Base-by-base conservation (phyloP, 768 basidiomycete species). In the Serpula lacrymans region DNA sequence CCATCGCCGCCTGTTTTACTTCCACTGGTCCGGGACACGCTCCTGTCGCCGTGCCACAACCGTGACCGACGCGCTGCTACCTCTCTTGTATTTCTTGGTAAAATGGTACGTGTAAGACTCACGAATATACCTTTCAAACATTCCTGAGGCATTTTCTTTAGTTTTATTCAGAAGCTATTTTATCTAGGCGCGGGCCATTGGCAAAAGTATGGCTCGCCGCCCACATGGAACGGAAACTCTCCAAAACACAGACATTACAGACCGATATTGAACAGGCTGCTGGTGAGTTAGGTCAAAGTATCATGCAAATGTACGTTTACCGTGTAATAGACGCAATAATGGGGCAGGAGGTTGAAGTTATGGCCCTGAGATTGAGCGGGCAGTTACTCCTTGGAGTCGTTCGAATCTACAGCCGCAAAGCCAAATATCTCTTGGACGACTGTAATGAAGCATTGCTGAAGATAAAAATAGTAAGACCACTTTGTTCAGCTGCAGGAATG, bases 161-260 rank as follows among this genome's bases (percentile, higher is more conserved):
- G 89, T 93, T 93, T 63, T 94, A 90, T 60, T 92, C 91, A 36
- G 92, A 96, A 60, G 84, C 90, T 25, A 91, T 98, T 63, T 76
- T 96, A 50, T 90, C 91, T 33, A 85, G 92, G 53, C 84, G 91
- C 41, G 94, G 95, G 31, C 90, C 95, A 3, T 72, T 99, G 27
- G 95, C 92, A 25, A 90, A 85, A 69, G 92, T 99, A 72, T 99
- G 96, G 96, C 84, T 99, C 39, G 94, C 95, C 29, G 95, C 96
- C 2, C 95, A 97, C 74, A 93, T 95, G 83, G 93, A 97, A 65
- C 82, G 91, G 56, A 97, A 97, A 70, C 82, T 99, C 55, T 92
- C 89, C 52, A 99, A 98, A 66, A 82, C 85, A 20, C 91, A 95
- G 62, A 92, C 95, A 1, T 68, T 96, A 2, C 88, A 93, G 57